A percentile compares a stretch with the other conserved stretches of the same genome.
Conservation (phyloP, 169 alveolate genomes). For the Babesia bigemina region DNA sequence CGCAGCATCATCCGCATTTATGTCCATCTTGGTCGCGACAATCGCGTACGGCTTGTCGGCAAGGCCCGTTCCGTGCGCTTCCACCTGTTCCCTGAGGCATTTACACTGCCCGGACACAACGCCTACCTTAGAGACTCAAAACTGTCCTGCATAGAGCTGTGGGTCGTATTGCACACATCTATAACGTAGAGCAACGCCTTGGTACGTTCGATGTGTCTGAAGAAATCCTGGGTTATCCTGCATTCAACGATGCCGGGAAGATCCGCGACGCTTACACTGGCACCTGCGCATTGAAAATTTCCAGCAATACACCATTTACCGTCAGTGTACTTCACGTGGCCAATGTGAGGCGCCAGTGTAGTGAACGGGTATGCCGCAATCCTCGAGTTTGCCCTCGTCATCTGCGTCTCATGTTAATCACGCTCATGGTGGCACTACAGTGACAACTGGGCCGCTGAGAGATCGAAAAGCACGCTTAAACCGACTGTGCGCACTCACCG, state of each 20-base stretch:
- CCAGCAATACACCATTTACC: slow-evolving; percentile 4
- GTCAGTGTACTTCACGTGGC: slow-evolving; percentile 48
- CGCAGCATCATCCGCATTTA: slow-evolving; percentile 29
- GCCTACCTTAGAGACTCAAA: slow-evolving; percentile 42
- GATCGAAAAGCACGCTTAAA: neutral
- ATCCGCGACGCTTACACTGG: slow-evolving; percentile 47
- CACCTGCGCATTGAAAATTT: slow-evolving; percentile 12
- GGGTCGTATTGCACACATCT: slow-evolving; percentile 53
- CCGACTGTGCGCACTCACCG: slow-evolving; percentile 13
- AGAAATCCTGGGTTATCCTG: slow-evolving; percentile 35
- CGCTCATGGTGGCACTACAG: neutral
- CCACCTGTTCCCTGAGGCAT: slow-evolving; percentile 29
- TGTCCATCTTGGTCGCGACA: slow-evolving; percentile 61
- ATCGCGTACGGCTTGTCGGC: slow-evolving; percentile 50
- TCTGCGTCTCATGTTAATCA: slow-evolving; percentile 4
- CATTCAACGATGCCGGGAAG: slow-evolving; percentile 64
- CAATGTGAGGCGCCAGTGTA: slow-evolving; percentile 56
- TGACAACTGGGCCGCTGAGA: neutral
- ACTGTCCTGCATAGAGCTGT: slow-evolving; percentile 34
- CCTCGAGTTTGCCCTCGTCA: slow-evolving; percentile 56
- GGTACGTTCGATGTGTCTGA: slow-evolving; percentile 62
- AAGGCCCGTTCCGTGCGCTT: slow-evolving; percentile 31
- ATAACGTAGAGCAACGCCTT: slow-evolving; percentile 55
- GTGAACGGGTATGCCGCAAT: slow-evolving; percentile 67
- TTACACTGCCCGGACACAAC: too few relatives aligned